Conservation (phyloP, 352 stramenopile species). For the Phytopythium ostracodes region DNA sequence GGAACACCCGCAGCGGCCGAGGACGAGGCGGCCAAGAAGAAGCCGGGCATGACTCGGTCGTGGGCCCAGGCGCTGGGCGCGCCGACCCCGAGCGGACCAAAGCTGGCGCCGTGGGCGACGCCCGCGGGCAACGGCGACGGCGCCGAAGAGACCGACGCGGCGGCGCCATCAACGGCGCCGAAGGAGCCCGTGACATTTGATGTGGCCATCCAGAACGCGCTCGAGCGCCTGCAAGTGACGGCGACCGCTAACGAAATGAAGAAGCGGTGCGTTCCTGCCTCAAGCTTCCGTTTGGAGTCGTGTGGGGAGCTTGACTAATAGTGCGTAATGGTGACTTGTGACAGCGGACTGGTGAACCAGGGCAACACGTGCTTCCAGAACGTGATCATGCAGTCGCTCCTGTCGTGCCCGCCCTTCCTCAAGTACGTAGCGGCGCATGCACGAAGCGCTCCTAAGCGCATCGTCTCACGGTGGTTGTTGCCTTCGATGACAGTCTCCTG, state of each 20-base stretch:
- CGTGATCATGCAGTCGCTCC: conserved; percentile 79
- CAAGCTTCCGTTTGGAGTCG: neutral
- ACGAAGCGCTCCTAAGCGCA: neutral
- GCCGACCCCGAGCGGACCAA: conserved; percentile 16
- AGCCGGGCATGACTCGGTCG: conserved; percentile 33
- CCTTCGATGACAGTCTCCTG: conserved; percentile 37
- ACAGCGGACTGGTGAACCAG: conserved; percentile 75
- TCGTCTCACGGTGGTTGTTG: neutral
- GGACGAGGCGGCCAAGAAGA: conserved; percentile 1
- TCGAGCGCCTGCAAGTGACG: conserved; percentile 47
- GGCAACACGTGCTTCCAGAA: conserved; percentile 90
- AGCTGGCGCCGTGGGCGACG: conserved; percentile 27
- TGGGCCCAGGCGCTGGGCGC: conserved; percentile 56
- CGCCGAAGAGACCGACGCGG: neutral
- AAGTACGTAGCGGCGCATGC: conserved; percentile 46
- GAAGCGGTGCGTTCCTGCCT: conserved; percentile 42
- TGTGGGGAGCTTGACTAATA: neutral
- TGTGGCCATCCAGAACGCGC: conserved; percentile 58
- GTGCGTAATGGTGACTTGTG: neutral
- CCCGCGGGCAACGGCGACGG: conserved; percentile 1
- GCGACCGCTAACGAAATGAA: conserved; percentile 78
- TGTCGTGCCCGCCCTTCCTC: conserved; percentile 72
- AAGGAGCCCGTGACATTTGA: conserved; percentile 46
- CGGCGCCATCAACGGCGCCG: neutral
- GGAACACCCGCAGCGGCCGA: neutral